phyloP scores from a whole-genome alignment of 192 early-diverging fungal genomes.

The Geosiphon pyriformis region DNA sequence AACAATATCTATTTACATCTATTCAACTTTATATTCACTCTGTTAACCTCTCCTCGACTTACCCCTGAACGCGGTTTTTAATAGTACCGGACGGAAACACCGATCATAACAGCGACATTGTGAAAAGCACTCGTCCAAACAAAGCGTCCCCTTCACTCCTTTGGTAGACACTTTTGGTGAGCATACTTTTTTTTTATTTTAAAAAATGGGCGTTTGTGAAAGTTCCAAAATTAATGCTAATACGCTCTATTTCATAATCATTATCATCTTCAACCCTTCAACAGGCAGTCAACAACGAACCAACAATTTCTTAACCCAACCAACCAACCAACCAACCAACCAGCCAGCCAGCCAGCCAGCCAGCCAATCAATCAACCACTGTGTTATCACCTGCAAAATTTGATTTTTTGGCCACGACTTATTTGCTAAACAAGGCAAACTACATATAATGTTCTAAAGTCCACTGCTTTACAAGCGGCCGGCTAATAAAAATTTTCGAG shows the following conservation, averaged over 20 bases:
- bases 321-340: background rate
- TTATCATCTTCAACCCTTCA: background rate
- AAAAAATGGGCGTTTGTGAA: background rate
- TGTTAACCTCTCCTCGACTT: background rate
- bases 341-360: background rate
- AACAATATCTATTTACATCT: background rate
- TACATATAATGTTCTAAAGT: conserved; percentile 22
- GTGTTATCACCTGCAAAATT: background rate
- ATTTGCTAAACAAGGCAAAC: background rate
- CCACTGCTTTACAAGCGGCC: background rate
- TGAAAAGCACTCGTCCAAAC: conserved; percentile 10
- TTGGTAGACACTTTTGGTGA: conserved; percentile 26
- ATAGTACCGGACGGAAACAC: conserved; percentile 5
- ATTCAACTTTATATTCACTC: background rate
- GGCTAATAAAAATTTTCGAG: background rate
- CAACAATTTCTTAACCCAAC: background rate
- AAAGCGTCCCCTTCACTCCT: conserved; percentile 26
- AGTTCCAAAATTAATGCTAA: background rate
- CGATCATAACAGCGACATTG: conserved; percentile 6
- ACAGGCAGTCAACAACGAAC: background rate
- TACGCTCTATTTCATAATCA: background rate
- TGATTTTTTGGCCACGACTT: background rate
- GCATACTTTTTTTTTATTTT: conserved; percentile 8
- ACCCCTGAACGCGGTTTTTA: background rate
- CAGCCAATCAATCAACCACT: background rate